phyloP scores from a whole-genome alignment of 2,329 filamentous ascomycete species.

The Thielaviopsis euricoi region DNA sequence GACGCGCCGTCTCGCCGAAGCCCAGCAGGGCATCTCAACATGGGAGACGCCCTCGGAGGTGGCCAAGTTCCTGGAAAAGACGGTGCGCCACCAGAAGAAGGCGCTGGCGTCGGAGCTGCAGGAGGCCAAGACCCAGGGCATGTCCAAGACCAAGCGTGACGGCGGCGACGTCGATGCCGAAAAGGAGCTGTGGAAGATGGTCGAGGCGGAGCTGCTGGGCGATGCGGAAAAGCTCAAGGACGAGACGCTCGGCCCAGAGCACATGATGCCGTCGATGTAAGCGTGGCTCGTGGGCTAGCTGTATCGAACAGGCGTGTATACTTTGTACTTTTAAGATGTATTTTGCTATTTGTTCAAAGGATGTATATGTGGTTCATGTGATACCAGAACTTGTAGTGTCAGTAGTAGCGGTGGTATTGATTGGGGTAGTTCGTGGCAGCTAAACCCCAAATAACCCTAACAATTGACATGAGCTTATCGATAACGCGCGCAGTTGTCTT shows the following conservation, averaged over 20 bases:
- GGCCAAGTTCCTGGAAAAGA: conserved; percentile 21
- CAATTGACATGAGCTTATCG: not conserved
- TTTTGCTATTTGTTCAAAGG: not conserved
- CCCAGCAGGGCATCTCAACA: conserved; percentile 43
- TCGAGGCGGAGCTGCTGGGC: conserved; percentile 9
- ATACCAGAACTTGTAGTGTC: not conserved
- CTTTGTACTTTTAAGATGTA: conserved; percentile 1
- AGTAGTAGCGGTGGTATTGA: not conserved
- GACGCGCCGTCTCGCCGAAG: conserved; percentile 44
- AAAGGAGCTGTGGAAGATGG: conserved; percentile 11
- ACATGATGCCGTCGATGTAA: conserved; percentile 10
- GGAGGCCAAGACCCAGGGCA: conserved; percentile 7
- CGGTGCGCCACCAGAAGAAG: conserved; percentile 7
- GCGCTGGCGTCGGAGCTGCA: conserved; percentile 6
- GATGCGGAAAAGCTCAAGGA: conserved; percentile 5
- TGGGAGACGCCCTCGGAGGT: conserved; percentile 38
- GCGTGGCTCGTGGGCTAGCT: not conserved
- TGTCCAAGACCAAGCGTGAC: conserved; percentile 8
- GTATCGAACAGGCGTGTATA: not conserved
- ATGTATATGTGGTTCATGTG: too few relatives aligned
- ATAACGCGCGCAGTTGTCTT: not conserved
- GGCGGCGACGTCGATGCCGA: conserved; percentile 11
- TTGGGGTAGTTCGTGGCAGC: too few relatives aligned
- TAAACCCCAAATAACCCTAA: not conserved
- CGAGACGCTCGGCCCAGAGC: conserved; percentile 7